Conservation (phyloP, 208 protist genomes). For the Trypanosoma grayi region DNA sequence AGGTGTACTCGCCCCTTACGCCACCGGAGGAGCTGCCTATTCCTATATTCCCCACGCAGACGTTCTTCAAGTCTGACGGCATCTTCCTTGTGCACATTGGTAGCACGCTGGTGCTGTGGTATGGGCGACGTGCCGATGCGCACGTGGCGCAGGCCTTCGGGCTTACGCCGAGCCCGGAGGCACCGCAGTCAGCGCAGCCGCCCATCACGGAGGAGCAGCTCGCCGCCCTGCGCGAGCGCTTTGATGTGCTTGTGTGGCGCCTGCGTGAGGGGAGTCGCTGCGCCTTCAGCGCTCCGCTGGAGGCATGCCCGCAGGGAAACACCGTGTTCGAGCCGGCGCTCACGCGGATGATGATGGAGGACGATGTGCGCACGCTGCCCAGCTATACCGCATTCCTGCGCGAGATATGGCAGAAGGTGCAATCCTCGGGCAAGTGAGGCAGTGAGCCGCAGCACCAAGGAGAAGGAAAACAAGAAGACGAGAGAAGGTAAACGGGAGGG, state of each 20-base stretch:
- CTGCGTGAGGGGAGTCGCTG: conserved; percentile 32
- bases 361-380: conserved; percentile 46
- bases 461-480: conserved; percentile 6
- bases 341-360: conserved; percentile 69
- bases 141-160: conserved; percentile 51
- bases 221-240: conserved; percentile 46
- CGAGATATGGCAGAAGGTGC: conserved; percentile 53
- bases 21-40: conserved; percentile 45
- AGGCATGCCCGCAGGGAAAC: conserved; percentile 54
- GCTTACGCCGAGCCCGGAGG: conserved; percentile 26
- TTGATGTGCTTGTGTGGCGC: conserved; percentile 47
- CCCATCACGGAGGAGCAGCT: conserved; percentile 49
- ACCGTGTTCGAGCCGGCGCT: conserved; percentile 55
- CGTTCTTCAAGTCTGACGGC: conserved; percentile 50
- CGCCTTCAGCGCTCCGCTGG: conserved; percentile 38
- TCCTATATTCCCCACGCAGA: conserved; percentile 55
- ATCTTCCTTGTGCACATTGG: conserved; percentile 68
- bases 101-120: conserved; percentile 69
- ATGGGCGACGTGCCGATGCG: conserved; percentile 44
- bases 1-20: conserved; percentile 61
- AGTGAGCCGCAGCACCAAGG: background rate
- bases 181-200: conserved; percentile 1
- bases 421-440: conserved; percentile 4
- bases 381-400: conserved; percentile 69
- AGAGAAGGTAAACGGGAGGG: background rate